phyloP scores from a whole-genome alignment of 768 basidiomycete species.

The Suillus americanus region DNA sequence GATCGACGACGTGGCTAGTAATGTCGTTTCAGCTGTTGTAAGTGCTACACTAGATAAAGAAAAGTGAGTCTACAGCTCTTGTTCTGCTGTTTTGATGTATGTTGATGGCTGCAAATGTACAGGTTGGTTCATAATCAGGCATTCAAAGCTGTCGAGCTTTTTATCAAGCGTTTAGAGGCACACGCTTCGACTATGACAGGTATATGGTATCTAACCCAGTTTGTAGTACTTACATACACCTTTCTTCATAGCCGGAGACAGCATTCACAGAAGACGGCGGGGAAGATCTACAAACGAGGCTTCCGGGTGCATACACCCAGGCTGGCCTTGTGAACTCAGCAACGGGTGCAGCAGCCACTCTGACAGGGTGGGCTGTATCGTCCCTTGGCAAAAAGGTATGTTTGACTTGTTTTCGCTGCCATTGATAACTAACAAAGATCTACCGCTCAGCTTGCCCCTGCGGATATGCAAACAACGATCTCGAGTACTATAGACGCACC shows the following conservation, averaged over 20 bases:
- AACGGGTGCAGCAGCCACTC: constrained; percentile 85
- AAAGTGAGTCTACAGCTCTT: constrained; percentile 60
- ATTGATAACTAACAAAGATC: background rate
- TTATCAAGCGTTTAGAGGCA: constrained; percentile 79
- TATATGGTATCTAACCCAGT: constrained; percentile 8
- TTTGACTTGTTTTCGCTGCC: background rate
- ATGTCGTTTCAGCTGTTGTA: constrained; percentile 85
- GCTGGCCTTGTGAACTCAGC: constrained; percentile 73
- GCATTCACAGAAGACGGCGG: constrained; percentile 36
- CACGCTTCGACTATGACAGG: constrained; percentile 83
- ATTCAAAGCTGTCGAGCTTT: constrained; percentile 88
- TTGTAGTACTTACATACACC: background rate
- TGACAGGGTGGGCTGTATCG: constrained; percentile 97
- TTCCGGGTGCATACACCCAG: constrained; percentile 30
- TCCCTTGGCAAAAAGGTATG: constrained; percentile 80
- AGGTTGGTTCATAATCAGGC: constrained; percentile 95
- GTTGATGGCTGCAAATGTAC: background rate
- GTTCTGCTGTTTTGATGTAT: background rate
- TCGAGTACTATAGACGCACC: constrained; percentile 39
- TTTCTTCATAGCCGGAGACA: constrained; percentile 53
- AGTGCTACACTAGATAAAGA: constrained; percentile 86
- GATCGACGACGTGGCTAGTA: constrained; percentile 81
- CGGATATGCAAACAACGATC: constrained; percentile 74
- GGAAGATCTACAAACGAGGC: constrained; percentile 27
- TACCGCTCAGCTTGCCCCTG: constrained; percentile 55